Conservation (phyloP, 2,329 filamentous ascomycete genomes). For the Aspergillus fumigatus region DNA sequence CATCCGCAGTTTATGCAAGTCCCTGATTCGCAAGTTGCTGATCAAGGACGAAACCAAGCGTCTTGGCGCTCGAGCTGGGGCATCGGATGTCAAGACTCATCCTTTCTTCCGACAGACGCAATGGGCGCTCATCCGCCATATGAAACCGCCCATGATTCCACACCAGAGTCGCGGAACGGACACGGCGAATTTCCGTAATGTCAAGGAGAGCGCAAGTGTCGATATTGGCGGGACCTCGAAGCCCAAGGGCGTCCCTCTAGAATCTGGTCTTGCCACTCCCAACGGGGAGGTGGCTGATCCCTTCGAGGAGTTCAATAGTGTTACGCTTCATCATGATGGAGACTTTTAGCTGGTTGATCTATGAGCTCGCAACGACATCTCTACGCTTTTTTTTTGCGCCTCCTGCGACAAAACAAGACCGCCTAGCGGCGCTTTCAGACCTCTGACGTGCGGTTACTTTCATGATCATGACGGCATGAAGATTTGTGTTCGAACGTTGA, state of each 20-base stretch:
- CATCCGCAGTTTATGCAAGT: constrained; percentile 82
- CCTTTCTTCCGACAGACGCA: constrained; percentile 95
- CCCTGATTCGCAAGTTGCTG: constrained; percentile 87
- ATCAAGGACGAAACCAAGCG: constrained; percentile 97
- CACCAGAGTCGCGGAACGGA: constrained; percentile 86
- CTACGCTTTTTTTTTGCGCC: background rate
- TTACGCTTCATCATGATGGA: constrained; percentile 93
- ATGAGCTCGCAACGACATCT: constrained; percentile 4
- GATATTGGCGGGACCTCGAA: constrained; percentile 54
- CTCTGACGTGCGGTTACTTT: constrained; percentile 13
- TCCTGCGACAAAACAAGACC: constrained; percentile 8
- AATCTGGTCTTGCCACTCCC: constrained; percentile 80
- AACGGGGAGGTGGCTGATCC: constrained; percentile 79
- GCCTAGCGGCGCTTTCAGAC: constrained; percentile 16
- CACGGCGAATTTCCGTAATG: constrained; percentile 94
- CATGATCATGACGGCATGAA: constrained; percentile 34
- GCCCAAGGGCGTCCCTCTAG: constrained; percentile 75
- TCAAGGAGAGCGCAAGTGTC: constrained; percentile 94
- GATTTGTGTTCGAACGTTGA: constrained; percentile 24
- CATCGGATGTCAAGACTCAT: constrained; percentile 93
- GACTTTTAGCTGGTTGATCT: constrained; percentile 44
- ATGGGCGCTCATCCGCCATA: constrained; percentile 94
- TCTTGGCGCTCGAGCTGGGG: constrained; percentile 87
- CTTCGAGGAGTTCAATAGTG: constrained; percentile 98
- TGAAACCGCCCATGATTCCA: constrained; percentile 96